Conservation (phyloP, 352 stramenopile genomes). For the Phytophthora foliorum region DNA sequence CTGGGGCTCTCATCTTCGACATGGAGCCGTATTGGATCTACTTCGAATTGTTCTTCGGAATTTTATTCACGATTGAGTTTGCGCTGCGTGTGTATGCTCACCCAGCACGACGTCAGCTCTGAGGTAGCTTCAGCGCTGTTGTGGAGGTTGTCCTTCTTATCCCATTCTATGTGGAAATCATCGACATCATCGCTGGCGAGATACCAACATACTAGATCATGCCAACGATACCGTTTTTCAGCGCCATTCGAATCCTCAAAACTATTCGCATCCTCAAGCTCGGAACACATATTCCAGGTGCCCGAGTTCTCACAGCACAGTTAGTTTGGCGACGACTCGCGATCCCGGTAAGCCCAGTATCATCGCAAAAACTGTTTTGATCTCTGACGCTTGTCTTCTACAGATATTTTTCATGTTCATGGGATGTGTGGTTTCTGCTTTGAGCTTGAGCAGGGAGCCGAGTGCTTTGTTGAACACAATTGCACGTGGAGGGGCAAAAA, state of each 20-base stretch:
- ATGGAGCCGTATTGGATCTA: constrained; percentile 67
- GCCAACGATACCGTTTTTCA: constrained; percentile 52
- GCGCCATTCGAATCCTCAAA: constrained; percentile 50
- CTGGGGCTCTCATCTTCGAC: constrained; percentile 46
- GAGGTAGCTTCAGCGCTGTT: constrained; percentile 32
- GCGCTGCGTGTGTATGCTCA: constrained; percentile 41
- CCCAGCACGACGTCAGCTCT: constrained; percentile 34
- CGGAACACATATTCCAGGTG: constrained; percentile 49
- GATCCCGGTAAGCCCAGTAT: constrained; percentile 49
- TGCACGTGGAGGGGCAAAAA: constrained; percentile 58
- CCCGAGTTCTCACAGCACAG: constrained; percentile 46
- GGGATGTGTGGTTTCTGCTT: constrained; percentile 50
- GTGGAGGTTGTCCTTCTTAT: constrained; percentile 41
- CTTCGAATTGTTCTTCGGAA: constrained; percentile 54
- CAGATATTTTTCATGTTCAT: constrained; percentile 66
- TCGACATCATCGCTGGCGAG: constrained; percentile 28
- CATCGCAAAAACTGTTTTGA: too few relatives aligned
- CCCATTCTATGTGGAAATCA: constrained; percentile 45
- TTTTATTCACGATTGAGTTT: constrained; percentile 53
- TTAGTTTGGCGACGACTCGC: constrained; percentile 38
- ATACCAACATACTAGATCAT: constrained; percentile 49
- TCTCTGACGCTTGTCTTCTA: neutral
- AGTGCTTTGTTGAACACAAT: constrained; percentile 41
- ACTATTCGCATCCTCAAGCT: constrained; percentile 62
- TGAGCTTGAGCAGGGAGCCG: constrained; percentile 54